Conservation (phyloP, 768 basidiomycete species). For the Pholiota conissans region DNA sequence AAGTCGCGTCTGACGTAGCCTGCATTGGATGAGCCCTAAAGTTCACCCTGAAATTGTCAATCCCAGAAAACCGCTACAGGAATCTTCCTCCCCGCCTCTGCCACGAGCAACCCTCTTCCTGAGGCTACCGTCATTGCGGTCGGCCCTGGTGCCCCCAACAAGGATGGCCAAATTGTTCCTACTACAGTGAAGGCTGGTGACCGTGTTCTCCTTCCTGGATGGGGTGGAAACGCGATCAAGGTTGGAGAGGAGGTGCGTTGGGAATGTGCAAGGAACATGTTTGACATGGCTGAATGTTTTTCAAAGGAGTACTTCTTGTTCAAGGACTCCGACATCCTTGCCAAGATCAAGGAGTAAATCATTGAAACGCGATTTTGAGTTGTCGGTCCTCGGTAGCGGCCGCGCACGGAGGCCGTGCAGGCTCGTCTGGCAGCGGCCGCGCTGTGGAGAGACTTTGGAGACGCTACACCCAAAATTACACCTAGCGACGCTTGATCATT, state of each 20-base stretch:
- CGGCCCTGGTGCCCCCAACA: constrained; percentile 92
- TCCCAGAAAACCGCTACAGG: constrained; percentile 95
- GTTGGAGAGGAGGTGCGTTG: constrained; percentile 89
- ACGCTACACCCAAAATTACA: constrained; percentile 5
- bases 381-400: background rate
- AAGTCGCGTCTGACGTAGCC: constrained; percentile 29
- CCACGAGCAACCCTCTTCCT: constrained; percentile 83
- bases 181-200: constrained; percentile 85
- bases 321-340: constrained; percentile 93
- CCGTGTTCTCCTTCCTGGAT: constrained; percentile 90
- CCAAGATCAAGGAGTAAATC: constrained; percentile 88
- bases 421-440: background rate
- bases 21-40: background rate
- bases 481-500: constrained; percentile 7
- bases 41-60: background rate
- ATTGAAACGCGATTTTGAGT: background rate
- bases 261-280: too few species aligned
- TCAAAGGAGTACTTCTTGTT: constrained; percentile 90
- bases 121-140: constrained; percentile 96
- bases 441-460: background rate
- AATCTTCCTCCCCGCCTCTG: constrained; percentile 92
- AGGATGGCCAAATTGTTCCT: constrained; percentile 76
- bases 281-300: too few species aligned
- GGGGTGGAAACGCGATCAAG: constrained; percentile 96
- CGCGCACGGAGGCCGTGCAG: background rate